Conservation (phyloP, 2,329 filamentous ascomycete genomes). For the Xylaria sp. region DNA sequence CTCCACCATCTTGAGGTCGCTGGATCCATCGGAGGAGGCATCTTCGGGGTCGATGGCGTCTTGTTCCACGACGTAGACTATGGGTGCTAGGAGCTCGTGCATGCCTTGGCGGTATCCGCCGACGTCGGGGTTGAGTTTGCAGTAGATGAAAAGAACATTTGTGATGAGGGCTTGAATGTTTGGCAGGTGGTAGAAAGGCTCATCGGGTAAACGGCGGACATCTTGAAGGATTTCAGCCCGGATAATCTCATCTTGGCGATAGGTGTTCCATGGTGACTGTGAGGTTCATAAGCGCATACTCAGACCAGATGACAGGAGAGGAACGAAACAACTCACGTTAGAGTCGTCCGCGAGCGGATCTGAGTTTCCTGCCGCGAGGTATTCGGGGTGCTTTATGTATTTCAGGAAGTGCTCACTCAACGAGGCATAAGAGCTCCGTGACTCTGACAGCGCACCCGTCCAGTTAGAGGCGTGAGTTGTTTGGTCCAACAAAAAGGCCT, state of each 20-base stretch:
- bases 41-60: slow-evolving; percentile 63
- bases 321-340: slow-evolving; percentile 36
- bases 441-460: slow-evolving; percentile 60
- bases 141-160: slow-evolving; percentile 89
- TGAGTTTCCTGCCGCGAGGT: slow-evolving; percentile 61
- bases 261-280: slow-evolving; percentile 86
- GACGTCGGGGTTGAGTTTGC: slow-evolving; percentile 80
- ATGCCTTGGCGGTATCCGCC: slow-evolving; percentile 96
- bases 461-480: slow-evolving; percentile 61
- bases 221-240: slow-evolving; percentile 90
- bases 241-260: slow-evolving; percentile 76
- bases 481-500: slow-evolving; percentile 79
- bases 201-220: slow-evolving; percentile 88
- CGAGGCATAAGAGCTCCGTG: slow-evolving; percentile 67
- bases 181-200: slow-evolving; percentile 79
- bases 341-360: slow-evolving; percentile 85
- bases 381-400: slow-evolving; percentile 78
- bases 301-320: neutral
- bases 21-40: slow-evolving; percentile 31
- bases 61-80: slow-evolving; percentile 76
- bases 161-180: slow-evolving; percentile 74
- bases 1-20: slow-evolving; percentile 53
- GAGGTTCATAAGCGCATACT: slow-evolving; percentile 14
- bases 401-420: slow-evolving; percentile 70
- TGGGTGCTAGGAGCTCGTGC: slow-evolving; percentile 90